These are phyloP conservation scores for Sporothrix mexicana DNA, from an alignment of 2,329 filamentous ascomycete genomes.

Conservation along the genomic window DNA sequence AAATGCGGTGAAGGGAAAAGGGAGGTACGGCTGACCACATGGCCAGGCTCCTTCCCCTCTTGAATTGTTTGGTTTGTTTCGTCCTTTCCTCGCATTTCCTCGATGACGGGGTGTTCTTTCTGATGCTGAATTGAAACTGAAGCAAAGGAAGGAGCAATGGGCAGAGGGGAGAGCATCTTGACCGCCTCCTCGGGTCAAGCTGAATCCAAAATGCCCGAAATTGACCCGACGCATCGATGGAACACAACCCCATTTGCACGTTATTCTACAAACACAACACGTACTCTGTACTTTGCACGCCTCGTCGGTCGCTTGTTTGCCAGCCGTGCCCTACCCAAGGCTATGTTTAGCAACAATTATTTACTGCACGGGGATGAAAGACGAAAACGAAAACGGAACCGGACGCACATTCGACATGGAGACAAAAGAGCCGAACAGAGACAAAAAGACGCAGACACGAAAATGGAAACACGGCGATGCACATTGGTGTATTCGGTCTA, in stretches of 20 bases:
- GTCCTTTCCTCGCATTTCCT: not conserved
- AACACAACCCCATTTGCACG: not conserved
- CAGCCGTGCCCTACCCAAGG: conserved; percentile 12
- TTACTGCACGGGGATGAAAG: not conserved
- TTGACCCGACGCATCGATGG: not conserved
- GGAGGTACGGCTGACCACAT: conserved; percentile 7
- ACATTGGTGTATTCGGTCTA: conserved; percentile 13
- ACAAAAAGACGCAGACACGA: not conserved
- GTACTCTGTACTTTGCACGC: not conserved
- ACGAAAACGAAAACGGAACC: not conserved
- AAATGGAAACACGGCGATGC: not conserved
- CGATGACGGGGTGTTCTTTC: conserved; percentile 6
- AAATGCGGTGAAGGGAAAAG: conserved; percentile 16
- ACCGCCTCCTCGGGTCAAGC: not conserved
- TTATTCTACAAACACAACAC: not conserved
- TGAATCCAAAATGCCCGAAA: not conserved
- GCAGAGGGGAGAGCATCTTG: not conserved
- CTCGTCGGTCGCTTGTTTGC: not conserved
- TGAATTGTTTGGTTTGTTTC: not conserved
- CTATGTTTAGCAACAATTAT: conserved; percentile 22
- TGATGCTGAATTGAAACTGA: not conserved
- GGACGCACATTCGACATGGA: not conserved
- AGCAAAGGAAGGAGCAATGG: not conserved
- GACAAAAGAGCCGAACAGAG: no score
- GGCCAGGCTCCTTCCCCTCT: conserved; percentile 3